Base-by-base conservation (phyloP, 768 basidiomycete species). In the Lactarius sp. region DNA sequence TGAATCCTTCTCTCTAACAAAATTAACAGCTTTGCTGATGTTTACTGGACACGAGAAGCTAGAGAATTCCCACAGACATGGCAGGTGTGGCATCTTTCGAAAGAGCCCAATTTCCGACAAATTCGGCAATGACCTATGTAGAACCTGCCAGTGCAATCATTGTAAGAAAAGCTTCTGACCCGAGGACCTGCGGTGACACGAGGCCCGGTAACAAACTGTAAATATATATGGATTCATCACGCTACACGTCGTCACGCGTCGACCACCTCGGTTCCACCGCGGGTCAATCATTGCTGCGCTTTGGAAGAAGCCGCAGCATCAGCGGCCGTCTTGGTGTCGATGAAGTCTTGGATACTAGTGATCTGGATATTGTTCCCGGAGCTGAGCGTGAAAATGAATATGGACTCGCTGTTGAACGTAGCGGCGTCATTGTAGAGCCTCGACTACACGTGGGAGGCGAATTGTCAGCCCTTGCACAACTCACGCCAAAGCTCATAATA, bases 271-370 rank as follows among this genome's bases (percentile, higher is more conserved):
- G 22, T 49, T 13, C 13, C 22, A 27, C 12, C 22, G 20, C 27
- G 22, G 27, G 22, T 16, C 47, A 7, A 13, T 27, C 47, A 49
- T 20, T 47, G 18, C 18, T 47, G 2, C n/a, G 37, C 37, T 37
- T 8, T 37, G 37, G 46, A 46, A 20, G 44, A 20, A 46, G n/a
- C n/a, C n/a, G n/a, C n/a, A n/a, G n/a, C n/a, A n/a, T n/a, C n/a
- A n/a, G n/a, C 52, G 6, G 53, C 20, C 52, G n/a, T 7, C 47
- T 64, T 64, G 39, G 58, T 60, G 47, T 64, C 64, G 34, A 65
- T 39, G 27, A 56, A 64, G 1, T 65, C 59, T 36, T 56, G 59
- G 49, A 65, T 37, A 4, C 49, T 34, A 13, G 54, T 46, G 34
- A 65, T 65, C 49, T 65, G 50, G 54, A 65, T 49, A 12, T 49